Evolutionary conservation across 129 eudicot species (phyloP).

Genomic region (Chrysanthemum makinoi): DNA sequence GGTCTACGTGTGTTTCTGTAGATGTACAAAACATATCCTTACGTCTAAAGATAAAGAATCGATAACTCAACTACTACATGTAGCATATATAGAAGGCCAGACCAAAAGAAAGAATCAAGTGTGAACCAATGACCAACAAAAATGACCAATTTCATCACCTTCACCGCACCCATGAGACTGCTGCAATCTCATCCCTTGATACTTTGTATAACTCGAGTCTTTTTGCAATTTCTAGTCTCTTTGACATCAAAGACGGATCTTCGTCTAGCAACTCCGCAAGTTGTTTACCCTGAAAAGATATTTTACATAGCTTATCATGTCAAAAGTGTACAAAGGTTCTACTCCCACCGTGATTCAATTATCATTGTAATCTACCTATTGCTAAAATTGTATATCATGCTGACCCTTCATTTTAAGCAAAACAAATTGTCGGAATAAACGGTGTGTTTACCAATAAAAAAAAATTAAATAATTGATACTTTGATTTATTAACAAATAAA

Average conservation of each 20-base stretch:
- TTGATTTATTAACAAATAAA: too few relatives aligned
- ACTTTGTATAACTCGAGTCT: slow-evolving; percentile 54
- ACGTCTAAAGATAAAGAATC: slow-evolving; percentile 16
- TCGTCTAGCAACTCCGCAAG: slow-evolving; percentile 46
- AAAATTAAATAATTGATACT: too few relatives aligned
- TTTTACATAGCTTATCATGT: not conserved
- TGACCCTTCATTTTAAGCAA: not conserved
- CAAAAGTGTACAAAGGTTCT: not conserved
- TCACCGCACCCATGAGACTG: slow-evolving; percentile 53
- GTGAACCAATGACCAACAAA: slow-evolving; percentile 25
- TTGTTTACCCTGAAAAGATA: slow-evolving; percentile 38
- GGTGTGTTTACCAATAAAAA: too few relatives aligned
- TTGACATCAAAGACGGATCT: slow-evolving; percentile 53
- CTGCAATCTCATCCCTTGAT: slow-evolving; percentile 62
- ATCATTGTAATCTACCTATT: not conserved
- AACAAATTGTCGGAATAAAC: not conserved
- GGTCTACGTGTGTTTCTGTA: not conserved
- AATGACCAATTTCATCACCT: slow-evolving; percentile 10
- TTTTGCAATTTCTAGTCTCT: slow-evolving; percentile 43
- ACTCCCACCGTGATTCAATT: not conserved
- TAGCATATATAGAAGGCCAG: not conserved
- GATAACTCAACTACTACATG: slow-evolving; percentile 9
- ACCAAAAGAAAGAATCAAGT: slow-evolving; percentile 11
- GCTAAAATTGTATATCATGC: not conserved
- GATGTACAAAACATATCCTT: slow-evolving; percentile 22